Percentiles rank a stretch among this genome's conserved stretches.
phyloP scores from a whole-genome alignment of 2,329 filamentous ascomycete species.

The Dactylellina parvicollis region DNA sequence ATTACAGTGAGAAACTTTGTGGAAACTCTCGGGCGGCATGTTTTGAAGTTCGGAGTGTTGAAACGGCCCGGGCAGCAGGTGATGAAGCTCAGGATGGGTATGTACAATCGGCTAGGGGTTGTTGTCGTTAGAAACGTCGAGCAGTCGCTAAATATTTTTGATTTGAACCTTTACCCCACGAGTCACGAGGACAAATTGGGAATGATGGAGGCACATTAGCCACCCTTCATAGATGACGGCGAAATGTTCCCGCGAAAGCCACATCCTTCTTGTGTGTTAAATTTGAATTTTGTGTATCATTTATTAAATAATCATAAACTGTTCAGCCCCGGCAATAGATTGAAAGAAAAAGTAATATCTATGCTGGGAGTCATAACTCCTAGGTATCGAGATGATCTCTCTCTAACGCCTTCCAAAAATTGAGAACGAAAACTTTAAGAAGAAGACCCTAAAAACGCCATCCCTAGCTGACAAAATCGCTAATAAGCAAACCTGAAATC shows the following conservation, averaged over 20 bases:
- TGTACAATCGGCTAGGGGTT: slow-evolving; percentile 32
- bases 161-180: neutral
- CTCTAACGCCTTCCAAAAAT: neutral
- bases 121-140: slow-evolving; percentile 30
- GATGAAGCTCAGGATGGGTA: slow-evolving; percentile 33
- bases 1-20: slow-evolving; percentile 35
- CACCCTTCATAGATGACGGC: too few species aligned
- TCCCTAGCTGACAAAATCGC: slow-evolving; percentile 3
- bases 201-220: neutral
- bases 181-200: neutral
- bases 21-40: slow-evolving; percentile 13
- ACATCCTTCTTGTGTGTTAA: too few species aligned
- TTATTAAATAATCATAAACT: too few species aligned
- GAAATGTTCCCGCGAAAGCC: too few species aligned
- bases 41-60: slow-evolving; percentile 14
- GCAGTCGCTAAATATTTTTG: neutral
- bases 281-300: too few species aligned
- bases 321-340: too few species aligned
- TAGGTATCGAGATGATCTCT: neutral
- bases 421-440: neutral
- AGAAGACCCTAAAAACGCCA: neutral
- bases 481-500: slow-evolving; percentile 64
- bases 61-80: neutral
- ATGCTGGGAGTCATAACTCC: too few species aligned
- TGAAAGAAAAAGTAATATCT: too few species aligned